Evolutionary conservation across 2,329 filamentous ascomycete species (phyloP), one percentile per base, ranked within the genome.

Genomic region (Hypocreales sp.): DNA sequence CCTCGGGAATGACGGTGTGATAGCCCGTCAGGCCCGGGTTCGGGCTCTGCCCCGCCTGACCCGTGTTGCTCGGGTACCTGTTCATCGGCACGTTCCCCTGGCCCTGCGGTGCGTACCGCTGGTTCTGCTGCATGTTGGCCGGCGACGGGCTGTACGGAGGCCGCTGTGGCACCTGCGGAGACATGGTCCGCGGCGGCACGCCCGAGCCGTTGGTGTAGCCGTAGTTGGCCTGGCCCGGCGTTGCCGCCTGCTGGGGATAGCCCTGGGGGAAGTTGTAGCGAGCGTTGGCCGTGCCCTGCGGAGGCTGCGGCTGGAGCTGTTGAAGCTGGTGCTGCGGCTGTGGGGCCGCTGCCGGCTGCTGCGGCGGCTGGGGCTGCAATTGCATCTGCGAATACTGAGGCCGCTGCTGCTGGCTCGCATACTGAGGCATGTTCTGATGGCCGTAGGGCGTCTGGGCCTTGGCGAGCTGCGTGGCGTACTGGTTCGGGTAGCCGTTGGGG

Each of bases 391-490:
- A 40, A 22, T 55, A 57, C 30, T 58, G 58, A 15, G 56, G 52
- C 28, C 63, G 56, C 33, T 50, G 56, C 33, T 50, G 56, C 35
- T 62, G 64, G 22, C 48, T 55, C 18, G 54, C 53, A 33, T 58
- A 67, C 24, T 64, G 55, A 8, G 53, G 51, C 46, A 64, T 58
- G 33, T 51, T 58, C 33, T 63, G 55, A 31, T 69, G 64, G 8
- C 60, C 58, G 31, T 65, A 70, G 0, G 60, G 57, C 7, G 58
- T 58, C 31, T 64, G 60, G 8, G 59, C 51, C 40, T 72, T 71
- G 26, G 55, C 58, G 27, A 67, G 49, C 37, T 63, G 62, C 7
- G 61, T 58, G 5, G 58, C 54, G 35, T 61, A 69, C 25, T 52
- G 55, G 28, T 47, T 51, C 7, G 52, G 46, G 36, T 59, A 66